Base-by-base conservation (phyloP, 768 basidiomycete species). In the Kwoniella heveanensis region DNA sequence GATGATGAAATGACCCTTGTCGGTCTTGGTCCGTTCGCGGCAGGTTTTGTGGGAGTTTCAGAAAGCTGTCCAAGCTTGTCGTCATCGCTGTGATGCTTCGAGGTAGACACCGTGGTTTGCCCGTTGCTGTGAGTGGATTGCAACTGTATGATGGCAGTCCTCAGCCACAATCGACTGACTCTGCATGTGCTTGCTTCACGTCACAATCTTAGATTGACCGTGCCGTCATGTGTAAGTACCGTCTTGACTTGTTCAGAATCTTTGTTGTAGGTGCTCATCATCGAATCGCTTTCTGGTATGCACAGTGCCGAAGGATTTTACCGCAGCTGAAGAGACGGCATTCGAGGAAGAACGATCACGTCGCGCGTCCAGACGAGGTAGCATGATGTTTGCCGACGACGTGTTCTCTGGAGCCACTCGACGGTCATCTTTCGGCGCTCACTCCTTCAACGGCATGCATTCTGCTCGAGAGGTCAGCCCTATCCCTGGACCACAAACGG, bases 81-180 rank as follows among this genome's bases (percentile, higher is more conserved):
- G 70, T 97, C 26, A 88, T 87, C 73, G 78, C 85, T 10, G 92
- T 98, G 69, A 98, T 98, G 91, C 84, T 99, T 65, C 89, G 96
- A 61, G 92, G 93, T 8, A 86, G 92, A 13, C 93, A 97, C 79
- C 88, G 93, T 51, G 91, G 91, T 26, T 54, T 80, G 19, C 78
- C 79, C 12, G 75, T 76, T 6, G 77, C 78, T 54, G 71, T 76
- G 36, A 71, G 69, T 67, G 8, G 24, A 53, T 17, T 10, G 12
- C 19, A n/a, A n/a, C n/a, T n/a, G n/a, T n/a, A n/a, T n/a, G n/a
- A n/a, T n/a, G n/a, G n/a, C n/a, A n/a, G n/a, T n/a, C n/a, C n/a
- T n/a, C n/a, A n/a, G n/a, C n/a, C n/a, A n/a, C n/a, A n/a, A n/a
- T n/a, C n/a, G n/a, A n/a, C n/a, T n/a, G n/a, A n/a, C n/a, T n/a